A percentile compares a stretch with the other conserved stretches of the same genome.
These are phyloP conservation scores for Fusarium pseudonygamai DNA, from an alignment of 2,329 filamentous ascomycete species.

Conservation along the genomic window DNA sequence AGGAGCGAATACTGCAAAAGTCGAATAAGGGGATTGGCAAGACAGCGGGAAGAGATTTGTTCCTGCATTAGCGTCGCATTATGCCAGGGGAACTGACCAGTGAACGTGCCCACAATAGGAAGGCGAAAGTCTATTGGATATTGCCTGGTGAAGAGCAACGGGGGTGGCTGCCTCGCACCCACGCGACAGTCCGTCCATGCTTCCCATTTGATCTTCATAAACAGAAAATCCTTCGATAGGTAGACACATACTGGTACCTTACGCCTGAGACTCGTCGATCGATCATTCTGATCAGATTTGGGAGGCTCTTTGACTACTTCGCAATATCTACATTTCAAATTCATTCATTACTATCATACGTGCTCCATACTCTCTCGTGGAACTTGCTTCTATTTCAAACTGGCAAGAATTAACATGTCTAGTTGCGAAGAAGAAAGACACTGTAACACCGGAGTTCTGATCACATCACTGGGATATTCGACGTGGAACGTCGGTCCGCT, in stretches of 20 bases:
- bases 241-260: not conserved
- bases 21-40: constrained; percentile 20
- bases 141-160: not conserved
- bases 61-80: constrained; percentile 42
- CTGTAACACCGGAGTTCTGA: not conserved
- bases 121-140: constrained; percentile 13
- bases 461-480: not conserved
- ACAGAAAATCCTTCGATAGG: not conserved
- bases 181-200: constrained; percentile 16
- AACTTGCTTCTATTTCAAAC: not conserved
- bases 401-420: not conserved
- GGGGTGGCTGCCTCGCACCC: constrained; percentile 10
- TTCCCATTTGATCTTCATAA: constrained; percentile 9
- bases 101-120: constrained; percentile 16
- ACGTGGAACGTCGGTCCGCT: constrained; percentile 22
- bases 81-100: constrained; percentile 30
- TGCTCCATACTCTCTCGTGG: not conserved
- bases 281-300: not conserved
- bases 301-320: not conserved
- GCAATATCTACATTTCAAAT: not conserved
- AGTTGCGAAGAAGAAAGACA: not conserved
- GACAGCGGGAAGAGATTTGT: constrained; percentile 35
- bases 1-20: not conserved
- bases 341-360: not conserved
- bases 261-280: not conserved